Conservation (phyloP, 192 early-diverging fungal genomes). For the Phycomyces nitens region DNA sequence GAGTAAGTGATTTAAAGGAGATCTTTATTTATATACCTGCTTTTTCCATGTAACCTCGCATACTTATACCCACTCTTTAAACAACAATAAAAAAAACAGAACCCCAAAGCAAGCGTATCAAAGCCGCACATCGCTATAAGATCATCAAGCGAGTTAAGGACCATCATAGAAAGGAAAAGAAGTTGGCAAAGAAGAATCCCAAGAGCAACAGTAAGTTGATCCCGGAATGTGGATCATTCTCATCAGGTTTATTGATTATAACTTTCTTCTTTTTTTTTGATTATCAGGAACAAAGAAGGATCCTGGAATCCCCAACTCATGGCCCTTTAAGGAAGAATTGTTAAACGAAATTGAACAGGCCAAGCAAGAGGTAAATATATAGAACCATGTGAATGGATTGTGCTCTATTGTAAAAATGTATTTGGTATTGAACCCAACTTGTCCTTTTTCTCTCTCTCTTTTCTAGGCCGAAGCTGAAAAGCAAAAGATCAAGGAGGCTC, state of each 20-base stretch:
- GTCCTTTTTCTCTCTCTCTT: not conserved
- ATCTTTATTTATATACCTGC: too few species aligned
- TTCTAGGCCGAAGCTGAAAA: conserved; percentile 25
- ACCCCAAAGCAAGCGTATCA: conserved; percentile 52
- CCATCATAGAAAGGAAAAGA: conserved; percentile 56
- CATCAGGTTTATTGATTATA: not conserved
- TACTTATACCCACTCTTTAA: not conserved
- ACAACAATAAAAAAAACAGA: conserved; percentile 32
- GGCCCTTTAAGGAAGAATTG: conserved; percentile 48
- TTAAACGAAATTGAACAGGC: conserved; percentile 40
- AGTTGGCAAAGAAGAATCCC: conserved; percentile 48
- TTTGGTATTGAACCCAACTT: too few species aligned
- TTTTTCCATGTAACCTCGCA: not conserved
- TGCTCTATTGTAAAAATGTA: too few species aligned
- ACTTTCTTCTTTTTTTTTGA: not conserved
- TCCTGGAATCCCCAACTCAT: conserved; percentile 47
- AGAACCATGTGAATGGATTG: too few species aligned
- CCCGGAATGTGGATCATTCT: not conserved
- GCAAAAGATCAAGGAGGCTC: conserved; percentile 7
- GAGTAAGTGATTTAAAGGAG: not conserved
- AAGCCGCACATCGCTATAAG: conserved; percentile 54
- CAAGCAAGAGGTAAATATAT: conserved; percentile 31
- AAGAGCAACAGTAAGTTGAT: conserved; percentile 32
- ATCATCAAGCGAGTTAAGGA: conserved; percentile 55
- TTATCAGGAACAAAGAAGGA: conserved; percentile 41